These are phyloP conservation scores for Xerocomus nothofagi DNA, from an alignment of 1,284 basidiomycete genomes.

Conservation along the genomic window DNA sequence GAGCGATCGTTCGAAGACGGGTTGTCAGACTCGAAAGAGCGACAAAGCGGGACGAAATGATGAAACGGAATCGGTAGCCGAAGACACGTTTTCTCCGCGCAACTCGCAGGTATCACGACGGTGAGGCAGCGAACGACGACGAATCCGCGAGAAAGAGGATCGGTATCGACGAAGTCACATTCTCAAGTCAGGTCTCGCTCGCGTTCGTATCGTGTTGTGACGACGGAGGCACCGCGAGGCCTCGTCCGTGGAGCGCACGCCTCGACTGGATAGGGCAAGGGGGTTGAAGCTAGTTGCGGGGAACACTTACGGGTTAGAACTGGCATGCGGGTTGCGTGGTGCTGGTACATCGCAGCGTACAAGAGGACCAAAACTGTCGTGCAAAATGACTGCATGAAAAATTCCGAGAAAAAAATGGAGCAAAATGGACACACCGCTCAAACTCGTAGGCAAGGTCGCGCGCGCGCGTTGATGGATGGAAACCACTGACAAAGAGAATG, in stretches of 20 bases:
- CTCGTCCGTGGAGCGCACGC: slow-evolving; percentile 32
- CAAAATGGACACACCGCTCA: slow-evolving; percentile 57
- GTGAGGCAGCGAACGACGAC: slow-evolving; percentile 40
- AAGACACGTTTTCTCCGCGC: slow-evolving; percentile 29
- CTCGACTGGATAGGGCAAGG: slow-evolving; percentile 38
- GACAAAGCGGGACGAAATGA: slow-evolving; percentile 32
- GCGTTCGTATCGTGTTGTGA: slow-evolving; percentile 32
- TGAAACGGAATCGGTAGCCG: slow-evolving; percentile 28
- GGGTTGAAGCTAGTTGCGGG: slow-evolving; percentile 27
- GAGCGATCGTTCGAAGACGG: slow-evolving; percentile 55
- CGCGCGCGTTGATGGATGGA: slow-evolving; percentile 75
- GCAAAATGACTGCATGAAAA: slow-evolving; percentile 1
- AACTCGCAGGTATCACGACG: slow-evolving; percentile 29
- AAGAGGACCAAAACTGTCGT: slow-evolving; percentile 65
- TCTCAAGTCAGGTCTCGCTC: slow-evolving; percentile 29
- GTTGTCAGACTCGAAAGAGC: slow-evolving; percentile 31
- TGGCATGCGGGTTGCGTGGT: slow-evolving; percentile 69
- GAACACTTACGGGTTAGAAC: slow-evolving; percentile 73
- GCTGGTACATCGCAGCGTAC: slow-evolving; percentile 89
- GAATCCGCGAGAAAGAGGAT: slow-evolving; percentile 33
- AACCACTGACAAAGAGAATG: slow-evolving; percentile 86
- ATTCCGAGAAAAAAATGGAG: background rate
- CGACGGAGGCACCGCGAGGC: slow-evolving; percentile 21
- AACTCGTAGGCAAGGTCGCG: slow-evolving; percentile 85
- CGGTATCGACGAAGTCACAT: slow-evolving; percentile 32